Evolutionary conservation across 2,329 filamentous ascomycete species (phyloP).

Genomic region (Colletotrichum lindemuthianum): DNA sequence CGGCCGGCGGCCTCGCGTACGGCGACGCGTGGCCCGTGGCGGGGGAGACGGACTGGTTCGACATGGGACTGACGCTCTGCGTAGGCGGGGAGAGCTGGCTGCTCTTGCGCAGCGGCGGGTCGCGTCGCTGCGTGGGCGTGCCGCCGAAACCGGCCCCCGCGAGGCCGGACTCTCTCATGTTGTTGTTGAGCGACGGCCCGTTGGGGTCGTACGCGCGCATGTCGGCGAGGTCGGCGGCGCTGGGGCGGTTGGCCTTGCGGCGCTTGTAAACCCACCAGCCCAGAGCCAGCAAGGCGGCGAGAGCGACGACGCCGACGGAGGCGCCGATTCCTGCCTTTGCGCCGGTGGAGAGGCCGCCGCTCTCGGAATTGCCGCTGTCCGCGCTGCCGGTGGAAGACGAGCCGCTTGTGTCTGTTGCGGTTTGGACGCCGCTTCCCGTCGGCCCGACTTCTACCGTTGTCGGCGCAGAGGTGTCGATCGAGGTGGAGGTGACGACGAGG

Average conservation of each 20-base stretch:
- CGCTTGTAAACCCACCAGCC: constrained; percentile 37
- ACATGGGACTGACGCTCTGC: constrained; percentile 32
- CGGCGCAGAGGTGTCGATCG: constrained; percentile 44
- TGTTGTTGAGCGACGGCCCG: constrained; percentile 27
- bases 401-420: constrained; percentile 27
- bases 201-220: constrained; percentile 53
- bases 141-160: constrained; percentile 10
- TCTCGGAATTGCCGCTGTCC: constrained; percentile 22
- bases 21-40: constrained; percentile 12
- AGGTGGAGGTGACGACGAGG: constrained; percentile 46
- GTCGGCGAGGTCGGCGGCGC: constrained; percentile 36
- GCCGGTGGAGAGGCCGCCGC: constrained; percentile 49
- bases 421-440: constrained; percentile 41
- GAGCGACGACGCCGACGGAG: constrained; percentile 49
- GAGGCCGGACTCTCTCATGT: constrained; percentile 25
- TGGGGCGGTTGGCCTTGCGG: constrained; percentile 32
- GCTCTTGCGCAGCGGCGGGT: constrained; percentile 22
- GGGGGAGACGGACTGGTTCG: constrained; percentile 24
- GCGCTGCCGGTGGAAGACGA: constrained; percentile 17
- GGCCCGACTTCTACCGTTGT: constrained; percentile 38
- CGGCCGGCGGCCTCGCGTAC: constrained; percentile 25
- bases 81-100: constrained; percentile 25
- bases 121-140: constrained; percentile 17
- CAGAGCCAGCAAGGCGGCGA: constrained; percentile 39
- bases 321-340: constrained; percentile 57